phyloP scores from a whole-genome alignment of 2,329 filamentous ascomycete genomes.

The Apiospora marii region DNA sequence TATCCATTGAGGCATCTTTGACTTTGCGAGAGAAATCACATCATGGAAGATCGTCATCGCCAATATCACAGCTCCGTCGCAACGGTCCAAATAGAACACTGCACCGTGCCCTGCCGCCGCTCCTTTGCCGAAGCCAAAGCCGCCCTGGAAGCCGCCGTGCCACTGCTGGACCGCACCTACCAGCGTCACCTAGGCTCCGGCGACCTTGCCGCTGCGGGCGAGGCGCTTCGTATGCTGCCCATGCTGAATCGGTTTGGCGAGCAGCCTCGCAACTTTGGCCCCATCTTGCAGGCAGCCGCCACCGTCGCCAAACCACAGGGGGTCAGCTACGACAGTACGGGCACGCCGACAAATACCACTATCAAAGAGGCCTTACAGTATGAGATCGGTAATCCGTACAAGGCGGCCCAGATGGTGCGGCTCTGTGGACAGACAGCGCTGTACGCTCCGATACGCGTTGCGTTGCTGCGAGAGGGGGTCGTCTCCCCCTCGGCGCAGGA shows the following conservation, averaged over 20 bases:
- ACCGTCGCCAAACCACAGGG: not conserved
- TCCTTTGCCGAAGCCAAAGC: not conserved
- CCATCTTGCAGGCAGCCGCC: not conserved
- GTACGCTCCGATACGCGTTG: conserved; percentile 12
- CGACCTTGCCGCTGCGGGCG: not conserved
- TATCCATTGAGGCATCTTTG: not conserved
- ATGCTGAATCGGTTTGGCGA: not conserved
- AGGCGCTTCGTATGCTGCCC: not conserved
- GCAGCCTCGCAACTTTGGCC: conserved; percentile 8
- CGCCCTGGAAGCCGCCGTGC: not conserved
- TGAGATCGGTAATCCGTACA: not conserved
- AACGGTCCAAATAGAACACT: not conserved
- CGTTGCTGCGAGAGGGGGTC: not conserved
- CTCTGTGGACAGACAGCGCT: not conserved
- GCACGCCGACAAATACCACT: not conserved
- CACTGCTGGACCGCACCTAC: conserved; percentile 11
- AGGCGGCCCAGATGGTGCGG: conserved; percentile 9
- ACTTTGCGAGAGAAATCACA: not conserved
- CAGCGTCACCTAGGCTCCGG: not conserved
- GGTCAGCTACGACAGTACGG: not conserved
- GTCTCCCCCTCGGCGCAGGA: not conserved
- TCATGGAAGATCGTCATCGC: not conserved
- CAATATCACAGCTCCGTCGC: not conserved
- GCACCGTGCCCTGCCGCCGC: not conserved
- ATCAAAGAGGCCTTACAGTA: not conserved